Evolutionary conservation across 192 early-diverging fungal species (phyloP).

Genomic region (Cetraspora pellucida): DNA sequence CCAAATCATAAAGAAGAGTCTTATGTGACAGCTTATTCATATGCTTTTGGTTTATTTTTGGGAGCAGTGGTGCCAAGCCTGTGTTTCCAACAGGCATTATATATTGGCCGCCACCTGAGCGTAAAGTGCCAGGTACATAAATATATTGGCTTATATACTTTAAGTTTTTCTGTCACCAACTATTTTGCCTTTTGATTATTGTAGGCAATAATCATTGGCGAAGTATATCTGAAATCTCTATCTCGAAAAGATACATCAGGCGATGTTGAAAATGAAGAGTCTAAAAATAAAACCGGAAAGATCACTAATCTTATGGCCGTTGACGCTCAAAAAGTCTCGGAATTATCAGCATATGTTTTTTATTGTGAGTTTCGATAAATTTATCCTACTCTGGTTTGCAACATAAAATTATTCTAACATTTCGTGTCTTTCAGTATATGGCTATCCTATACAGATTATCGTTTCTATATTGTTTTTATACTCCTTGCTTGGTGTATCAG

Average conservation of each 20-base stretch:
- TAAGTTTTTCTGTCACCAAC: conserved; percentile 11
- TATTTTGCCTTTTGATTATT: conserved; percentile 35
- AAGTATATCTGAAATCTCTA: conserved; percentile 44
- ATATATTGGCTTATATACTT: too few species aligned
- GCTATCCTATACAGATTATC: conserved; percentile 65
- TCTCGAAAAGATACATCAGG: conserved; percentile 41
- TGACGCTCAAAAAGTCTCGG: conserved; percentile 67
- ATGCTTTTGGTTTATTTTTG: conserved; percentile 62
- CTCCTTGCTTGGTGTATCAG: conserved; percentile 76
- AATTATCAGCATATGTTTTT: conserved; percentile 19
- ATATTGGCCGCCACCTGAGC: conserved; percentile 65
- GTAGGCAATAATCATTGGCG: conserved; percentile 43
- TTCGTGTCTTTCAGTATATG: conserved; percentile 54
- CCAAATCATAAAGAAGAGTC: conserved; percentile 32
- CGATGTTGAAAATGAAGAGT: conserved; percentile 33
- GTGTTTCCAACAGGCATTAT: conserved; percentile 56
- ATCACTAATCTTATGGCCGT: conserved; percentile 76
- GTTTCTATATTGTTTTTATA: conserved; percentile 75
- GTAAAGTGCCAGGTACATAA: conserved; percentile 53
- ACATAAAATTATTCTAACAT: conserved; percentile 19
- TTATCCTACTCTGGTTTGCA: not conserved
- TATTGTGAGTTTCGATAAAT: conserved; percentile 17
- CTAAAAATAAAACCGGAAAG: conserved; percentile 53
- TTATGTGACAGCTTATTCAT: conserved; percentile 53
- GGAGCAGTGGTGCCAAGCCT: conserved; percentile 49